phyloP scores from a whole-genome alignment of 306 rosid species.

The Calophaca sinica region DNA sequence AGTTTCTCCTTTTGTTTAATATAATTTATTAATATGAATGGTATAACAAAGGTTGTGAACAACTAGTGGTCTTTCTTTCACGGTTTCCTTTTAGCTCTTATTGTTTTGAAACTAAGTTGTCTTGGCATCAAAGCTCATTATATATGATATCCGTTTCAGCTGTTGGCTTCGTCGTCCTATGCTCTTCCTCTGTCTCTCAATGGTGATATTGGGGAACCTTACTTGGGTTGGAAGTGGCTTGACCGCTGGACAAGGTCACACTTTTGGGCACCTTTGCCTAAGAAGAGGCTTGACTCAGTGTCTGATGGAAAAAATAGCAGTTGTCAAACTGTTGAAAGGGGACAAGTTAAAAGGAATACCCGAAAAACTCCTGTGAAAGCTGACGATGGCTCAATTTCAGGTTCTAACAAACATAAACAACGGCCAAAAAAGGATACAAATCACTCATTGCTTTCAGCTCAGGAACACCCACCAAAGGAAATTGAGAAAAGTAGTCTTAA shows the following conservation, averaged over 20 bases:
- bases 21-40: conserved; percentile 33
- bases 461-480: conserved; percentile 55
- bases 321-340: conserved; percentile 45
- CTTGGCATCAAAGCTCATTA: conserved; percentile 29
- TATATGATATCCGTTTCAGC: conserved; percentile 48
- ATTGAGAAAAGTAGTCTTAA: conserved; percentile 51
- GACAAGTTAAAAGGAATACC: conserved; percentile 51
- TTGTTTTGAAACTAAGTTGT: conserved; percentile 33
- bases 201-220: conserved; percentile 51
- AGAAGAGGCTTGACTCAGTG: conserved; percentile 32
- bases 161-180: conserved; percentile 57
- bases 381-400: conserved; percentile 42
- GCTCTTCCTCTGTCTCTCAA: conserved; percentile 50
- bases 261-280: conserved; percentile 60
- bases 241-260: conserved; percentile 61
- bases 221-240: conserved; percentile 57
- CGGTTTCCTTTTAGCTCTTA: background rate
- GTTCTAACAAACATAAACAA: conserved; percentile 49
- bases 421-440: conserved; percentile 48
- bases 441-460: conserved; percentile 43
- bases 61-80: conserved; percentile 15
- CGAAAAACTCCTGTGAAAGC: conserved; percentile 49
- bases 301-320: conserved; percentile 44
- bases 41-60: conserved; percentile 15
- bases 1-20: conserved; percentile 25